Evolutionary conservation across 441 rosid genomes (phyloP).

Genomic region (Populus hybrid): DNA sequence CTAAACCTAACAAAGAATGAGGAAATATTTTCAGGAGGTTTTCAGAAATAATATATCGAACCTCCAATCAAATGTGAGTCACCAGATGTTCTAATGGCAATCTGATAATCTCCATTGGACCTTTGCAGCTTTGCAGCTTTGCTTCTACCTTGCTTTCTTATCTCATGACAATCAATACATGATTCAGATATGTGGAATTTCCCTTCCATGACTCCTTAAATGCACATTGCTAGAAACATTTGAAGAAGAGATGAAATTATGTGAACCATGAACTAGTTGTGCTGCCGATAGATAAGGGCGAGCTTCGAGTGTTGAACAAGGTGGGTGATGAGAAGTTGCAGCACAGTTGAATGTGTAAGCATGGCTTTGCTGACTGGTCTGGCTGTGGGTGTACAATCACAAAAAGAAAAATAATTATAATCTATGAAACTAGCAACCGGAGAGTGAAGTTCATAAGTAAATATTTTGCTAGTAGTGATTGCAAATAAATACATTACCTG

Average conservation of each 20-base stretch:
- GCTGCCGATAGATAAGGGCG: background rate
- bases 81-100: background rate
- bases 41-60: background rate
- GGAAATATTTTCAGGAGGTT: background rate
- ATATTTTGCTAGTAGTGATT: background rate
- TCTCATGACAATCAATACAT: background rate
- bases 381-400: constrained; percentile 14
- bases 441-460: background rate
- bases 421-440: background rate
- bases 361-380: constrained; percentile 12
- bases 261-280: constrained; percentile 20
- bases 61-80: background rate
- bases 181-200: constrained; percentile 32
- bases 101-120: background rate
- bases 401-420: background rate
- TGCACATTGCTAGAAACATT: constrained; percentile 24
- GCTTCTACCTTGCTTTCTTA: constrained; percentile 8
- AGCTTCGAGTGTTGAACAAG: constrained; percentile 19
- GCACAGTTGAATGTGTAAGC: constrained; percentile 16
- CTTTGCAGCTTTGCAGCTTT: background rate
- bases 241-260: constrained; percentile 29
- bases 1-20: constrained; percentile 4
- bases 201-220: constrained; percentile 30
- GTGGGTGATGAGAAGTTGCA: constrained; percentile 20
- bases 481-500: constrained; percentile 16